phyloP scores from a whole-genome alignment of 306 rosid species.

The Macrotyloma uniflorum region DNA sequence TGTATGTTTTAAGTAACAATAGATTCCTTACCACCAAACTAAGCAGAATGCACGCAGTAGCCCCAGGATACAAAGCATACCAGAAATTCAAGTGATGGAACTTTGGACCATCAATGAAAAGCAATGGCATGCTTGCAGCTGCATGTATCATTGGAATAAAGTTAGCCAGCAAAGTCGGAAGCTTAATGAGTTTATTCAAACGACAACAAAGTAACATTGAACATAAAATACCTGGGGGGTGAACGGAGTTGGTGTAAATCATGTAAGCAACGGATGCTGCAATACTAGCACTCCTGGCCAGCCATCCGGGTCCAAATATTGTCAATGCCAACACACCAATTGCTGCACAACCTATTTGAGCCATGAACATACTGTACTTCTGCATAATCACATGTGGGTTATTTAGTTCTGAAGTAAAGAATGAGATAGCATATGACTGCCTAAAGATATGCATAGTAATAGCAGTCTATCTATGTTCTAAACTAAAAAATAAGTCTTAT shows the following conservation, averaged over 20 bases:
- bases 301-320: constrained; percentile 86
- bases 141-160: constrained; percentile 27
- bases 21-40: constrained; percentile 69
- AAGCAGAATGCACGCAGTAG: constrained; percentile 76
- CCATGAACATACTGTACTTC: constrained; percentile 86
- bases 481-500: not conserved
- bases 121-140: constrained; percentile 90
- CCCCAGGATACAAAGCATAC: constrained; percentile 84
- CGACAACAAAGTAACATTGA: not conserved
- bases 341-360: constrained; percentile 94
- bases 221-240: constrained; percentile 77
- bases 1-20: not conserved
- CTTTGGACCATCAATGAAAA: constrained; percentile 91
- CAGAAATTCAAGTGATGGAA: constrained; percentile 74
- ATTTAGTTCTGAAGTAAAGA: not conserved
- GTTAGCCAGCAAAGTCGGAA: not conserved
- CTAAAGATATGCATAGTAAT: not conserved
- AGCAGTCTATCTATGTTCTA: not conserved
- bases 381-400: constrained; percentile 44
- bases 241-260: constrained; percentile 71
- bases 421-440: not conserved
- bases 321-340: constrained; percentile 77
- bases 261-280: constrained; percentile 86
- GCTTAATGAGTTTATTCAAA: not conserved
- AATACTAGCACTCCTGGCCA: constrained; percentile 71